Percentiles rank a stretch among this genome's conserved stretches.
Evolutionary conservation across 768 basidiomycete genomes (phyloP).

Genomic region (Podaxis sp.): DNA sequence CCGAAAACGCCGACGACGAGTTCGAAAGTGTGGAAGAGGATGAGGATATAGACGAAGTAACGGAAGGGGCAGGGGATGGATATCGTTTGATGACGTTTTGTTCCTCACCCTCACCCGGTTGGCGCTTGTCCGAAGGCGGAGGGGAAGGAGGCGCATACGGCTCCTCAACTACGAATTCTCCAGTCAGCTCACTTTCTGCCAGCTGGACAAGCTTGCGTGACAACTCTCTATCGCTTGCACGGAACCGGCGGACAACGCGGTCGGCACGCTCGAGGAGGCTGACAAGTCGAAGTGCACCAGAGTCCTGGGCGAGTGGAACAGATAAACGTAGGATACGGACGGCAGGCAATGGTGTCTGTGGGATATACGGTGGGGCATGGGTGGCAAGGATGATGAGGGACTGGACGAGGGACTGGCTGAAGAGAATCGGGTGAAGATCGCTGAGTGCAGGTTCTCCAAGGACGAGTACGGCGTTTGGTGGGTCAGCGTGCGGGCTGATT

Average conservation of each 20-base stretch:
- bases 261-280: slow-evolving; percentile 40
- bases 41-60: slow-evolving; percentile 9
- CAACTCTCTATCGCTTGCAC: neutral
- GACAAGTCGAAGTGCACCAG: slow-evolving; percentile 41
- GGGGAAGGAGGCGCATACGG: slow-evolving; percentile 15
- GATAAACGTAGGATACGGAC: slow-evolving; percentile 34
- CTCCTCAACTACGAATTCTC: slow-evolving; percentile 33
- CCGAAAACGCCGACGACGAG: neutral
- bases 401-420: slow-evolving; percentile 30
- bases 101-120: neutral
- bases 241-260: slow-evolving; percentile 27
- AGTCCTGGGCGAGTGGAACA: slow-evolving; percentile 32
- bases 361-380: slow-evolving; percentile 23
- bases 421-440: slow-evolving; percentile 37
- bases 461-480: slow-evolving; percentile 34
- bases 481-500: slow-evolving; percentile 17
- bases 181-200: slow-evolving; percentile 30
- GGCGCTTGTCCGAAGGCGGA: neutral
- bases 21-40: neutral
- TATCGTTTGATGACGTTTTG: neutral
- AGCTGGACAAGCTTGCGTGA: slow-evolving; percentile 28
- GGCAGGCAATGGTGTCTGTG: slow-evolving; percentile 20
- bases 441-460: slow-evolving; percentile 36
- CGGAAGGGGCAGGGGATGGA: slow-evolving; percentile 9
- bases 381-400: slow-evolving; percentile 43